phyloP scores from a whole-genome alignment of 2,329 filamentous ascomycete species.

The Curvularia spicifera region DNA sequence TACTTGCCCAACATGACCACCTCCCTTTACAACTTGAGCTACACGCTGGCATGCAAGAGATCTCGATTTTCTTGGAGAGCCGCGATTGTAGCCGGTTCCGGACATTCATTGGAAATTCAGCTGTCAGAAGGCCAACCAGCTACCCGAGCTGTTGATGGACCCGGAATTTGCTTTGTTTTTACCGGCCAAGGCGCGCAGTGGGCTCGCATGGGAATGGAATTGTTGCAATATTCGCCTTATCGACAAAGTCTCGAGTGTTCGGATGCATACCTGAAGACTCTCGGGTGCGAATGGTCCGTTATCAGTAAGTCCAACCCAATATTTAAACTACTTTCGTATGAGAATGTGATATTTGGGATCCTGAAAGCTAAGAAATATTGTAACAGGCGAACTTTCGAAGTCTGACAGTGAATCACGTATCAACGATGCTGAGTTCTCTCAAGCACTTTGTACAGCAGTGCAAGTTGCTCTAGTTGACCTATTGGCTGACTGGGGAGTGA shows the following conservation, averaged over 20 bases:
- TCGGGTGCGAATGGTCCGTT: neutral
- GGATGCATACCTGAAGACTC: neutral
- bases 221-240: neutral
- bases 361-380: neutral
- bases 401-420: neutral
- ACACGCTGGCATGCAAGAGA: neutral
- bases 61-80: neutral
- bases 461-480: slow-evolving; percentile 29
- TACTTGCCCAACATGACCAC: neutral
- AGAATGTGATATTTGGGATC: neutral
- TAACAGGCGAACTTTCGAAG: neutral
- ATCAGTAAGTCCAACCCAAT: neutral
- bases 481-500: slow-evolving; percentile 19
- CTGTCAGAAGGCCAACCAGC: neutral
- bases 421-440: slow-evolving; percentile 11
- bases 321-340: neutral
- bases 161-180: neutral
- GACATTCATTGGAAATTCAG: neutral
- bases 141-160: neutral
- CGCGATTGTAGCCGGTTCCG: neutral
- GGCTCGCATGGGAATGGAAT: neutral
- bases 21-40: neutral
- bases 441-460: slow-evolving; percentile 22
- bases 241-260: neutral
- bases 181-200: neutral